Conservation (phyloP, 129 eudicot species). For the Flaveria trinervia region DNA sequence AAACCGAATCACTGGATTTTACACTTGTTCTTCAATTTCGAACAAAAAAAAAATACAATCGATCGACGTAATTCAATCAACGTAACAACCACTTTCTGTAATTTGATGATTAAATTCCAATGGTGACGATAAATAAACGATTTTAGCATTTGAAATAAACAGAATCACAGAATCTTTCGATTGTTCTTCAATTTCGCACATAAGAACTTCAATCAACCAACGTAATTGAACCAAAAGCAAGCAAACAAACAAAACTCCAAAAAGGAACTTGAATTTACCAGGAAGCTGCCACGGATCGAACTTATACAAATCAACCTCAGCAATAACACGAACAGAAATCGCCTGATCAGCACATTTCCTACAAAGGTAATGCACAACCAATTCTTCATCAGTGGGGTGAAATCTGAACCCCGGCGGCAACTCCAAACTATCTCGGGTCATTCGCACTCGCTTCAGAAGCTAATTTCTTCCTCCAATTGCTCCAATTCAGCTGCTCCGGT, state of each 20-base stretch:
- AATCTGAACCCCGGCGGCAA: constrained; percentile 62
- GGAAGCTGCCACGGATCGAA: constrained; percentile 63
- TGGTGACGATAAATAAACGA: too few species aligned
- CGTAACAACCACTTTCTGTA: too few species aligned
- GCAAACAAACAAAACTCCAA: too few species aligned
- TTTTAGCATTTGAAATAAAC: too few species aligned
- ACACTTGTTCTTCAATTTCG: too few species aligned
- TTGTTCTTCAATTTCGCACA: not conserved
- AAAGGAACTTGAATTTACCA: constrained; percentile 29
- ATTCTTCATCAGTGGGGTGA: constrained; percentile 29
- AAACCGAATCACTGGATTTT: too few species aligned
- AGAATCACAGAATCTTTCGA: not conserved
- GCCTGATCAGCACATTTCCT: constrained; percentile 45
- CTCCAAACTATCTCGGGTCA: constrained; percentile 21
- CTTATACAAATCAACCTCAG: constrained; percentile 60
- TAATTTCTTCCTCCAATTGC: not conserved
- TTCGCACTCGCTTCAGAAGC: not conserved
- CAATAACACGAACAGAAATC: constrained; percentile 45
- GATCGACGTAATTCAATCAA: too few species aligned
- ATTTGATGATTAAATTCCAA: too few species aligned
- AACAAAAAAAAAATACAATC: too few species aligned
- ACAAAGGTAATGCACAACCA: constrained; percentile 52
- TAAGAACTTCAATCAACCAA: not conserved
- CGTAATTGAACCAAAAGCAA: not conserved
- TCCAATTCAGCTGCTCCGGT: not conserved